Evolutionary conservation across 768 basidiomycete species (phyloP), one percentile per base, ranked within the genome.

Genomic region (Phanerodontia chrysosporium): DNA sequence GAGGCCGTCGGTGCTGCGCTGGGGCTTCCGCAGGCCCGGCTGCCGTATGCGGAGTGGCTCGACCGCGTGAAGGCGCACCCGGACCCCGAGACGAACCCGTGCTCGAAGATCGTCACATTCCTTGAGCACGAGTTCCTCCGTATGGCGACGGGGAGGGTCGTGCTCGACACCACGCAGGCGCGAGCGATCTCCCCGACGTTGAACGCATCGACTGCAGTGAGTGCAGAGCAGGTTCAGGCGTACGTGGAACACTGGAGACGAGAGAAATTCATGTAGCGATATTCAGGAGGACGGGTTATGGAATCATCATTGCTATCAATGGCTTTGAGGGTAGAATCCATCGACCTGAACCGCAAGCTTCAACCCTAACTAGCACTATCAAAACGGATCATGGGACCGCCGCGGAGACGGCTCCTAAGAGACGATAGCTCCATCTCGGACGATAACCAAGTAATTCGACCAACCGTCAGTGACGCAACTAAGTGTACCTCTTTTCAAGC

Each of bases 1-100:
- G 24, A 16, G 27, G 21, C 53, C 12, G 14, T 63, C 53, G 49
- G 62, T 24, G 1, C 45, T 3, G 13, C 25, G 22, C 64, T 68
- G 12, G 18, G 28, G 28, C 9, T 60, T 12, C 61, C 66, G 18
- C 2, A 16, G 4, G 10, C 25, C 14, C 4, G 2, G 13, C 35
- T 46, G 4, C 58, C 58, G 10, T 65, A 57, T 42, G 24, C 48
- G 12, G 61, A 65, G n/a, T 64, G 63, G 63, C 32, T 62, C 1
- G n/a, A 35, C 7, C 16, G 18, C 10, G 54, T 64, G 16, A 45
- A 57, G 24, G 49, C 5, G n/a, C 14, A 18, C 36, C 7, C 14
- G 2, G 57, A 58, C n/a, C 16, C 48, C 4, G 5, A 1, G 28
- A n/a, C 29, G 18, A 61, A 57, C 36, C 59, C 59, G 16, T 39